A percentile compares a stretch with the other conserved stretches of the same genome.
phyloP scores from a whole-genome alignment of 192 early-diverging fungal species.

The Mortierella hygrophila region DNA sequence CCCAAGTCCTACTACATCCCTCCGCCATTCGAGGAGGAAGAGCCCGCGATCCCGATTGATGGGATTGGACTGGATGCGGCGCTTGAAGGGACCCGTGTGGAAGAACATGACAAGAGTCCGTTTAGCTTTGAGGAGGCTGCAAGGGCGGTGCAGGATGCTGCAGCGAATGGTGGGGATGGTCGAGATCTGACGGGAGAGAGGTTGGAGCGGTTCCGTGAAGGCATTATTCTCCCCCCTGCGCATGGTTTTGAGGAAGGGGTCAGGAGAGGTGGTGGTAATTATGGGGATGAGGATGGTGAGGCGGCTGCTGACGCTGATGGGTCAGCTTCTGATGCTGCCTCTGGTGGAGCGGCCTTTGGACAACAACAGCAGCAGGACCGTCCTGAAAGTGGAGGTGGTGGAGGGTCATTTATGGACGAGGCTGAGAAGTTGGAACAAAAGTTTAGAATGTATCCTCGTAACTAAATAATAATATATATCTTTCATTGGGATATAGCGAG shows the following conservation, averaged over 20 bases:
- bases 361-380: no score
- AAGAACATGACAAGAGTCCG: background rate
- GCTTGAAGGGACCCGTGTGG: background rate
- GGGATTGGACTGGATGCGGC: conserved; percentile 20
- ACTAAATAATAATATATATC: background rate
- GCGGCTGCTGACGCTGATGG: background rate
- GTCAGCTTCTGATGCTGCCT: background rate
- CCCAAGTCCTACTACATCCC: conserved; percentile 26
- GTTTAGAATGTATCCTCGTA: background rate
- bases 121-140: background rate
- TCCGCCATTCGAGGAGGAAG: conserved; percentile 13
- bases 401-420: conserved; percentile 17
- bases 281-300: background rate
- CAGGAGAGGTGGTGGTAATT: background rate
- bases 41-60: conserved; percentile 8
- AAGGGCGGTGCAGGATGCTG: background rate
- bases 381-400: background rate
- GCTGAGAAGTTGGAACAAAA: conserved; percentile 22
- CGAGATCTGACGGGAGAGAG: conserved; percentile 17
- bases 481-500: no score
- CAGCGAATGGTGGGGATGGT: background rate
- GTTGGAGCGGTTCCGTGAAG: conserved; percentile 43
- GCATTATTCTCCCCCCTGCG: conserved; percentile 20
- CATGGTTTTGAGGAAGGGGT: background rate
- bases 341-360: background rate